These are phyloP conservation scores for Colletotrichum cuscutae DNA, from an alignment of 2,329 filamentous ascomycete genomes.

Conservation along the genomic window DNA sequence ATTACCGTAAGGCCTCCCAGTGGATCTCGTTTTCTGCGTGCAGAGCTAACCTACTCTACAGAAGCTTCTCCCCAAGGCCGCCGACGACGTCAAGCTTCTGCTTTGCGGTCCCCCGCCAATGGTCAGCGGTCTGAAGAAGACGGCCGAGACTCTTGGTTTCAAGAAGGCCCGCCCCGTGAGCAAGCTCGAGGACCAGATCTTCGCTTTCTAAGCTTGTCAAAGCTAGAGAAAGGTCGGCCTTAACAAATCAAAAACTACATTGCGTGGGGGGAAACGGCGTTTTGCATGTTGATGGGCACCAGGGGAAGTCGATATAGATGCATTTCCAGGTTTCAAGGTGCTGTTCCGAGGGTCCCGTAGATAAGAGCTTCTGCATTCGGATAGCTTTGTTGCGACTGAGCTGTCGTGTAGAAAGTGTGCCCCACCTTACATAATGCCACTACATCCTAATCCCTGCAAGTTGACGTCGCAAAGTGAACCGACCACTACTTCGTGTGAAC, in stretches of 20 bases:
- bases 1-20: conserved; percentile 73
- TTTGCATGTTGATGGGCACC: background rate
- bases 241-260: background rate
- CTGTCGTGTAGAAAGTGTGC: background rate
- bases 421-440: conserved; percentile 23
- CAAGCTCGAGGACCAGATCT: conserved; percentile 98
- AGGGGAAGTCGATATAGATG: background rate
- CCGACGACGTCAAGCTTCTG: conserved; percentile 89
- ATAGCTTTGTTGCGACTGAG: background rate
- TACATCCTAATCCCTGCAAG: conserved; percentile 12
- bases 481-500: conserved; percentile 6
- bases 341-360: background rate
- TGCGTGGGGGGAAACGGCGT: too few relatives aligned
- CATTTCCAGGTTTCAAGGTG: background rate
- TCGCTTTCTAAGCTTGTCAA: conserved; percentile 74
- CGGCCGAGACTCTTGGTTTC: conserved; percentile 87
- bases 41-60: conserved; percentile 49
- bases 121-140: conserved; percentile 97
- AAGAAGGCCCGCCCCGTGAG: conserved; percentile 93
- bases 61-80: conserved; percentile 85
- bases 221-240: background rate
- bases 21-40: conserved; percentile 36
- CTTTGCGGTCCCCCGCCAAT: conserved; percentile 97
- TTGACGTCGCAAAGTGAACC: conserved; percentile 32
- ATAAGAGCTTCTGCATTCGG: background rate